Conservation (phyloP, 768 basidiomycete genomes). For the Russula ochroleuca region DNA sequence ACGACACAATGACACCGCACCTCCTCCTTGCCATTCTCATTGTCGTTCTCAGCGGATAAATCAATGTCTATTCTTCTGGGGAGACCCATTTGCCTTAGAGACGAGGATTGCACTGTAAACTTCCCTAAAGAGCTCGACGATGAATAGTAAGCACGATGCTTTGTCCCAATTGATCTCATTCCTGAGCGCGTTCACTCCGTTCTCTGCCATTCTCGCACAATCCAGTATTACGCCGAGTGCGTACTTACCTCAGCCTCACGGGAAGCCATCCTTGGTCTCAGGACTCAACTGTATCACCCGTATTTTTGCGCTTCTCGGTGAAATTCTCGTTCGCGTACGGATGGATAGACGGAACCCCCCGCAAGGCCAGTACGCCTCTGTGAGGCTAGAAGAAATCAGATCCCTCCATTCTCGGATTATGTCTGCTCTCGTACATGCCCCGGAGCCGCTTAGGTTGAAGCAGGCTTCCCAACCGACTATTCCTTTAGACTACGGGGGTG, state of each 20-base stretch:
- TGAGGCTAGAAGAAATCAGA: slow-evolving; percentile 78
- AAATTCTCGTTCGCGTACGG: slow-evolving; percentile 81
- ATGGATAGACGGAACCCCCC: slow-evolving; percentile 85
- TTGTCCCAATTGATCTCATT: slow-evolving; percentile 25
- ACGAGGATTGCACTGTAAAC: slow-evolving; percentile 87
- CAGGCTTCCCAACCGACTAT: slow-evolving; percentile 46
- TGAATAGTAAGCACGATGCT: slow-evolving; percentile 65
- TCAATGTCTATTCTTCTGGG: slow-evolving; percentile 84
- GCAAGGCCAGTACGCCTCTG: slow-evolving; percentile 80
- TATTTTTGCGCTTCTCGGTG: slow-evolving; percentile 80
- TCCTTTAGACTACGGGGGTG: slow-evolving; percentile 59
- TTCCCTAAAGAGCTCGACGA: slow-evolving; percentile 87
- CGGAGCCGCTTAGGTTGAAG: slow-evolving; percentile 70
- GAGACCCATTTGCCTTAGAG: slow-evolving; percentile 78
- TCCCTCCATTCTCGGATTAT: slow-evolving; percentile 75
- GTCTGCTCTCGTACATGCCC: slow-evolving; percentile 67
- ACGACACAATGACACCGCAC: slow-evolving; percentile 29
- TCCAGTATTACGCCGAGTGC: slow-evolving; percentile 75
- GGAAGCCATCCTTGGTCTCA: slow-evolving; percentile 77
- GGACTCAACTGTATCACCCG: slow-evolving; percentile 85
- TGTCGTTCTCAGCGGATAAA: slow-evolving; percentile 62
- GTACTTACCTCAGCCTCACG: slow-evolving; percentile 83
- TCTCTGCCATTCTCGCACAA: slow-evolving; percentile 2
- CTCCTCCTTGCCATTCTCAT: slow-evolving; percentile 13
- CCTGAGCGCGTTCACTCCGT: slow-evolving; percentile 15